Evolutionary conservation across 2,329 filamentous ascomycete species (phyloP).

Genomic region (Cadophora gregata): DNA sequence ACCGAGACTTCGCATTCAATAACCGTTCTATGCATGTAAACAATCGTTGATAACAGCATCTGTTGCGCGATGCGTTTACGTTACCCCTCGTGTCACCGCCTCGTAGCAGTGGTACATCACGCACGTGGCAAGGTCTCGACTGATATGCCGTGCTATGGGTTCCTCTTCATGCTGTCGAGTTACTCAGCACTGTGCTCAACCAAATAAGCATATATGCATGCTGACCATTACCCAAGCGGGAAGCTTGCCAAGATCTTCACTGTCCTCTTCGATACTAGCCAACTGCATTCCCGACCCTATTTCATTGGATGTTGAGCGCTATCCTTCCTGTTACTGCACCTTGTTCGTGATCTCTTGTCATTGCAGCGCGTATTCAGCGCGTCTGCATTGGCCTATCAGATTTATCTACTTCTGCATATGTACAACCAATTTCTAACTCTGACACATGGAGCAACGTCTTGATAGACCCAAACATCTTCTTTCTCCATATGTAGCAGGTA

Average conservation of each 20-base stretch:
- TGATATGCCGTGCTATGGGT: too few relatives aligned
- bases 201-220: background rate
- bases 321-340: background rate
- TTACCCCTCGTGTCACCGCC: background rate
- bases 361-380: background rate
- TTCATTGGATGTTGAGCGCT: background rate
- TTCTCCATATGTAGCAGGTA: background rate
- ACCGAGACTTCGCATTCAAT: background rate
- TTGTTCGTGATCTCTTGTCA: background rate
- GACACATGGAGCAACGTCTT: background rate
- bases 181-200: slow-evolving; percentile 1
- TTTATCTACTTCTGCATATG: background rate
- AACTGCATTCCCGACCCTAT: background rate
- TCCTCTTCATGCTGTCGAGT: background rate
- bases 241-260: background rate
- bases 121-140: background rate
- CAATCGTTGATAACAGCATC: background rate
- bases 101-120: background rate
- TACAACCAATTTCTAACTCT: background rate
- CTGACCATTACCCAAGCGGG: background rate
- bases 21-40: background rate
- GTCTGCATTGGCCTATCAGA: background rate
- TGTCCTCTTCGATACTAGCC: background rate
- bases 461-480: background rate
- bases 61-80: background rate